A percentile compares a stretch with the other conserved stretches of the same genome.
Evolutionary conservation across 2,329 filamentous ascomycete species (phyloP).

Genomic region (Pseudocercospora macadamiae): DNA sequence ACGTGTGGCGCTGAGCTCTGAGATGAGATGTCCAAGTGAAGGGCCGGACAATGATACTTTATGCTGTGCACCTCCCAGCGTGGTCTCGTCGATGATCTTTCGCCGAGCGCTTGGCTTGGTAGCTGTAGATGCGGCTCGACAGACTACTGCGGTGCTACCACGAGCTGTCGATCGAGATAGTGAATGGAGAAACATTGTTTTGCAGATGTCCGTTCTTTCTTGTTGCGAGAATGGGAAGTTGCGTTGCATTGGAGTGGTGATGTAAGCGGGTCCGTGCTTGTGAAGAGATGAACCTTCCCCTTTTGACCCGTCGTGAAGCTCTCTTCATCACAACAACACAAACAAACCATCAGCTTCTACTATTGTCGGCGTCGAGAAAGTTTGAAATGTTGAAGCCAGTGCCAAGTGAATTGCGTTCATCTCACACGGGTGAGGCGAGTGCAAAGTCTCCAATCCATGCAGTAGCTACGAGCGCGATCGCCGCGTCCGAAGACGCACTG

Average conservation of each 20-base stretch:
- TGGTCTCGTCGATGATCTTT: slow-evolving; percentile 23
- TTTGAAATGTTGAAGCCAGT: not conserved
- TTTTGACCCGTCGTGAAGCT: too few relatives aligned
- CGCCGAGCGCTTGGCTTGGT: not conserved
- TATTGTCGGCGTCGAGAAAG: not conserved
- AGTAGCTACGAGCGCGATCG: not conserved
- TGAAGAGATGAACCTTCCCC: not conserved
- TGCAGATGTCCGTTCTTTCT: not conserved
- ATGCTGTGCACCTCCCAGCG: slow-evolving; percentile 29
- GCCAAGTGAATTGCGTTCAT: not conserved
- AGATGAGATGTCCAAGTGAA: slow-evolving; percentile 34
- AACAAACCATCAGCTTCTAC: not conserved
- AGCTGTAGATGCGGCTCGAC: slow-evolving; percentile 8
- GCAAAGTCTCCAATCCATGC: not conserved
- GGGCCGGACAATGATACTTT: slow-evolving; percentile 34
- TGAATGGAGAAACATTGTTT: not conserved
- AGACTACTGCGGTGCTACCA: not conserved
- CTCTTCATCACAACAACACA: not conserved
- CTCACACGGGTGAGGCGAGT: not conserved
- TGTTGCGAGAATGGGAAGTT: not conserved
- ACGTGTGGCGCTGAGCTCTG: slow-evolving; percentile 35
- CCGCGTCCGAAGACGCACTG: not conserved
- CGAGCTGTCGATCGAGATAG: not conserved
- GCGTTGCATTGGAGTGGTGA: not conserved
- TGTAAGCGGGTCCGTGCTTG: not conserved